Base-by-base conservation (phyloP, 495 filamentous ascomycete species). In the Opeltia flavorubescens region DNA sequence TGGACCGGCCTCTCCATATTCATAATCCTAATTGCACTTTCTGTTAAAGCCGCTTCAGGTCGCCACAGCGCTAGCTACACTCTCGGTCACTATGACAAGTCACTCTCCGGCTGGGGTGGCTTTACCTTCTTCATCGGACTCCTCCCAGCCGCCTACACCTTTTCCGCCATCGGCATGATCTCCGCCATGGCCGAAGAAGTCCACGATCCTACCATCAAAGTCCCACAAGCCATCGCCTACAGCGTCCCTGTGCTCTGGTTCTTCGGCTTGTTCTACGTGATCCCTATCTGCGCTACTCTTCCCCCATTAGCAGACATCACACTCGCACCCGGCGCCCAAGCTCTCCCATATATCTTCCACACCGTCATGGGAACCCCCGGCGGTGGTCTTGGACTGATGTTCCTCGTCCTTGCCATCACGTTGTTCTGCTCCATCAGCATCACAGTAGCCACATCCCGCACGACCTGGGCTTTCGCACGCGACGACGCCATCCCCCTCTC, bases 371-470 rank as follows among this genome's bases (percentile, higher is more conserved):
- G 68, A 27, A 57, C 52, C 0, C 63, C 66, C 1, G 66, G 59
- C 15, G 3, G 64, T 53, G 83, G 81, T 2, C 81, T 89, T 35
- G 84, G 73, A 3, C 67, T 89, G 2, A 70, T 85, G 8, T 80
- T 84, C 57, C 65, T 88, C 4, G 74, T 87, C 48, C 69, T 88
- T 21, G 76, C 82, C 4, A 80, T 88, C 43, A 60, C 61, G 5
- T 70, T 81, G 50, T 75, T 81, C 52, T 79, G 76, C 55, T 75
- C 74, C 9, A 75, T 74, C 20, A 77, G 74, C 33, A 76, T 76
- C 53, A 79, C 74, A 5, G 73, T 74, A 4, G 77, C 75, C 15
- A 65, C 76, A 2, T 77, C 73, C 1, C 71, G 77, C 18, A 64
- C 69, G 43, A 74, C 76, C 31, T 82, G 72, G 66, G 77, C 76